phyloP scores from a whole-genome alignment of 768 basidiomycete genomes.

The Suillus plorans region DNA sequence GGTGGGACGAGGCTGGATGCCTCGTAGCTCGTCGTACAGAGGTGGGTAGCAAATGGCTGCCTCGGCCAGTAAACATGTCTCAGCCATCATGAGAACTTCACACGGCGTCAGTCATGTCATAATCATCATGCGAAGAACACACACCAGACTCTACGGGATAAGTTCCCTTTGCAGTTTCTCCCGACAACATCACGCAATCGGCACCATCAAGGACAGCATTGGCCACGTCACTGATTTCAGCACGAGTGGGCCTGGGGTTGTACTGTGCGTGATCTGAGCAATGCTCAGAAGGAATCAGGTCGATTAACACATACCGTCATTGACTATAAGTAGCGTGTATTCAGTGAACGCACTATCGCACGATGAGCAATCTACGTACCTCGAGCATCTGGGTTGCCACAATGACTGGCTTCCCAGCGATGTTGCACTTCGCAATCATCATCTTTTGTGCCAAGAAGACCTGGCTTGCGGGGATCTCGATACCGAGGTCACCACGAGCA shows the following conservation, averaged over 20 bases:
- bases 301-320: slow-evolving; percentile 70
- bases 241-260: slow-evolving; percentile 98
- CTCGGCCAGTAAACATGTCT: slow-evolving; percentile 97
- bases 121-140: slow-evolving; percentile 21
- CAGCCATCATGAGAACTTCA: slow-evolving; percentile 98
- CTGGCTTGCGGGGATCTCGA: slow-evolving; percentile 99
- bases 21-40: slow-evolving; percentile 84
- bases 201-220: slow-evolving; percentile 99
- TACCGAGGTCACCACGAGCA: slow-evolving; percentile 97
- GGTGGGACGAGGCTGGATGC: slow-evolving; percentile 82
- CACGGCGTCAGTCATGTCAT: slow-evolving; percentile 10
- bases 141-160: slow-evolving; percentile 94
- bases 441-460: slow-evolving; percentile 99
- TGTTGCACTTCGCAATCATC: slow-evolving; percentile 99
- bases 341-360: not conserved
- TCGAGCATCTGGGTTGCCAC: slow-evolving; percentile 99
- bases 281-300: slow-evolving; percentile 8
- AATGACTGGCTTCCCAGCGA: slow-evolving; percentile 96
- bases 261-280: slow-evolving; percentile 50
- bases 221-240: slow-evolving; percentile 98
- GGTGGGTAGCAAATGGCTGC: slow-evolving; percentile 94
- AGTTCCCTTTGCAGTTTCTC: slow-evolving; percentile 96
- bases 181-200: slow-evolving; percentile 99
- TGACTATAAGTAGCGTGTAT: slow-evolving; percentile 48
- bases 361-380: slow-evolving; percentile 38